Base-by-base conservation (phyloP, 2,329 filamentous ascomycete species). In the Cordyceps tenuipes region DNA sequence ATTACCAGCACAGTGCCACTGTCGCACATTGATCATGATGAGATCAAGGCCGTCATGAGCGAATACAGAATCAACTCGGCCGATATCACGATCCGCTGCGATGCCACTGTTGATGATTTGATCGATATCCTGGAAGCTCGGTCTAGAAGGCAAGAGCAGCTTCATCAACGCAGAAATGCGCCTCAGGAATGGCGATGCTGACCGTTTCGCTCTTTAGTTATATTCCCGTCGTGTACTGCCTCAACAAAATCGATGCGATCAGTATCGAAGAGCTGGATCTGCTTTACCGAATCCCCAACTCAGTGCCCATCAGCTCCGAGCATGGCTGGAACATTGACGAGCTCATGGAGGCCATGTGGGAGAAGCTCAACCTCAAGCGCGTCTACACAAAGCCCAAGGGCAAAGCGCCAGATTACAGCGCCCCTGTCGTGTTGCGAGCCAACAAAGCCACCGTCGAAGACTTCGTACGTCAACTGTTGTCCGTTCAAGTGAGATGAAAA, bases 321-420 rank as follows among this genome's bases (percentile, higher is more conserved):
- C 88, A 93, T 71, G 94, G 94, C 60, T 99, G 94, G 94, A 99
- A 99, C 75, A 77, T 99, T 63, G 94, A 99, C 72, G 94, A 99
- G 78, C 78, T 99, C 65, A 83, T 99, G 79, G 94, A 97, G 77
- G 85, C 88, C 73, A 97, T 97, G 94, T 97, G 94, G 94, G 92
- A 97, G 61, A 96, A 96, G 75, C 83, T 99, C 68, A 90, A 89
- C 69, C 82, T 99, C 62, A 87, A 90, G 67, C 85, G 94, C 68
- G 89, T 99, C 50, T 99, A 99, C 78, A 99, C 94, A 61, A 99
- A 99, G 78, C 94, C 94, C 63, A 97, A 99, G 79, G 94, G 94
- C 64, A 91, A 87, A 73, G 81, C 91, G 75, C 94, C 94, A 17
- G 94, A 99, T 75, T 99, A 99, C 76, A 85, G 86, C 61, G 80